Evolutionary conservation across 257 asterid species (phyloP).

Genomic region (Anisodus tanguticus): DNA sequence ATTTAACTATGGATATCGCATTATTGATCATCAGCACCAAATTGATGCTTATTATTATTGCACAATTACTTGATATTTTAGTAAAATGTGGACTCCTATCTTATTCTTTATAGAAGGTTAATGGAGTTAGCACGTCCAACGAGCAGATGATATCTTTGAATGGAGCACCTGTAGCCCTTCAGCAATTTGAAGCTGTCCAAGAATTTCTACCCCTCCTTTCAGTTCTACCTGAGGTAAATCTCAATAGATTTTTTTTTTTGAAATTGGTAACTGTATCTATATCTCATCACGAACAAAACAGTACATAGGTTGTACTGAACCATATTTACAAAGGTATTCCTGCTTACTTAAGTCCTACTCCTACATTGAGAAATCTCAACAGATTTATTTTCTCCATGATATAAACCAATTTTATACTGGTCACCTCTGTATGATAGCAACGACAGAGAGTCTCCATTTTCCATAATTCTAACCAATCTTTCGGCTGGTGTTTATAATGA

Average conservation of each 20-base stretch:
- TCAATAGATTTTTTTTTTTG: not conserved
- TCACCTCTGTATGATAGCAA: not conserved
- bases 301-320: too few species aligned
- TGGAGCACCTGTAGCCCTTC: constrained; percentile 51
- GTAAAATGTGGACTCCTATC: constrained; percentile 23
- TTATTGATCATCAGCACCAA: constrained; percentile 1
- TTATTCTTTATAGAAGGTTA: constrained; percentile 47
- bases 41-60: not conserved
- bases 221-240: constrained; percentile 73
- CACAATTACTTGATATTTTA: constrained; percentile 2
- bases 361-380: constrained; percentile 23
- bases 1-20: not conserved
- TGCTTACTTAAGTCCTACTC: too few species aligned
- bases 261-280: too few species aligned
- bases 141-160: constrained; percentile 41
- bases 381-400: not conserved
- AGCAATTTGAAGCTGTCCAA: constrained; percentile 54
- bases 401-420: constrained; percentile 1
- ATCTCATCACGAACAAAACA: too few species aligned
- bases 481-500: not conserved
- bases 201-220: constrained; percentile 69
- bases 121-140: constrained; percentile 38
- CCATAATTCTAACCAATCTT: constrained; percentile 16
- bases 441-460: not conserved
- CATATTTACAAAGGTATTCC: too few species aligned